phyloP scores from a whole-genome alignment of 176 grass and related monocot species.

The Poa pratensis region DNA sequence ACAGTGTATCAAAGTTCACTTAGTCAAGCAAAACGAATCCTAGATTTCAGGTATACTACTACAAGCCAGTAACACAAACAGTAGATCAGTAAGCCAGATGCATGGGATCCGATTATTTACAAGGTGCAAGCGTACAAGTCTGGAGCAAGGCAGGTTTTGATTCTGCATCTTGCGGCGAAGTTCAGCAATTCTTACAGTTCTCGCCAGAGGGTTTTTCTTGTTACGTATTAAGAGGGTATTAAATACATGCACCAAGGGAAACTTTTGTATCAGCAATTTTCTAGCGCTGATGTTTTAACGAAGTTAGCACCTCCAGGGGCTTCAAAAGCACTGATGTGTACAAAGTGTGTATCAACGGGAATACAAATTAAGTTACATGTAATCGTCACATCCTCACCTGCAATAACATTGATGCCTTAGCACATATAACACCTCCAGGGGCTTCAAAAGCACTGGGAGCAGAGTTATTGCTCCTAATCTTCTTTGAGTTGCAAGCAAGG shows the following conservation, averaged over 20 bases:
- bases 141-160: not conserved
- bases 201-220: not conserved
- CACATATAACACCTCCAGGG: slow-evolving; percentile 90
- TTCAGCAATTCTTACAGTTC: not conserved
- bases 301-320: not conserved
- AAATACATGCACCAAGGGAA: not conserved
- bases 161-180: not conserved
- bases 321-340: too few relatives aligned
- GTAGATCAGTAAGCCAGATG: not conserved
- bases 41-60: not conserved
- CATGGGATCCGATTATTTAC: not conserved
- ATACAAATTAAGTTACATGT: slow-evolving; percentile 26
- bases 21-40: slow-evolving; percentile 28
- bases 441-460: slow-evolving; percentile 60
- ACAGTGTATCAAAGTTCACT: not conserved
- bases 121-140: not conserved
- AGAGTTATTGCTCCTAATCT: slow-evolving; percentile 52
- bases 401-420: slow-evolving; percentile 96
- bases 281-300: not conserved
- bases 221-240: not conserved
- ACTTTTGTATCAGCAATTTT: not conserved
- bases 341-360: not conserved
- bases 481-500: slow-evolving; percentile 82
- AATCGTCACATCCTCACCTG: slow-evolving; percentile 56
- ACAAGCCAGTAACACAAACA: not conserved